Conservation (phyloP, 2,329 filamentous ascomycete species). For the Aureobasidium melanogenum region DNA sequence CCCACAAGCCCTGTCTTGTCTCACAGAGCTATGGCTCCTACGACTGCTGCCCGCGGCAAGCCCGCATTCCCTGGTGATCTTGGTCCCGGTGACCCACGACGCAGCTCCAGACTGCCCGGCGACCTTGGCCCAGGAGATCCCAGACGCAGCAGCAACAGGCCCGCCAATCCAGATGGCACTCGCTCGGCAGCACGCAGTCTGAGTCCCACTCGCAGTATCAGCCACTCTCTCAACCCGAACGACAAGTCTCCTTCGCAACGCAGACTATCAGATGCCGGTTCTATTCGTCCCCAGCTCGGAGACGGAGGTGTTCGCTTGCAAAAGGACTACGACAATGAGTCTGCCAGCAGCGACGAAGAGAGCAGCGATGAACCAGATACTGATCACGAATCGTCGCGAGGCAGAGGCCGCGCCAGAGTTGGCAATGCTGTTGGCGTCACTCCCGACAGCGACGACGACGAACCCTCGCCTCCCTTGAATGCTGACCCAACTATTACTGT, state of each 20-base stretch:
- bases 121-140: slow-evolving; percentile 16
- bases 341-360: slow-evolving; percentile 23
- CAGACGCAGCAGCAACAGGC: slow-evolving; percentile 8
- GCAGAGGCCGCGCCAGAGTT: slow-evolving; percentile 15
- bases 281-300: slow-evolving; percentile 5
- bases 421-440: slow-evolving; percentile 10
- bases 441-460: slow-evolving; percentile 12
- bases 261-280: slow-evolving; percentile 10
- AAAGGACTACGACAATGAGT: slow-evolving; percentile 13
- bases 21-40: not conserved
- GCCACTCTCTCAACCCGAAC: not conserved
- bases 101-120: slow-evolving; percentile 15
- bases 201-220: slow-evolving; percentile 5
- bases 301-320: slow-evolving; percentile 10
- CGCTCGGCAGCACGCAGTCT: slow-evolving; percentile 8
- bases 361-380: slow-evolving; percentile 24
- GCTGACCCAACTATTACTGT: slow-evolving; percentile 22
- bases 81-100: slow-evolving; percentile 26
- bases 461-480: slow-evolving; percentile 4
- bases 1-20: not conserved
- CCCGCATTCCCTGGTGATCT: slow-evolving; percentile 28
- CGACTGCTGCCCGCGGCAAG: slow-evolving; percentile 6
- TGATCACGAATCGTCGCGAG: slow-evolving; percentile 15
- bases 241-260: slow-evolving; percentile 4
- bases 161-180: not conserved